These are phyloP conservation scores for Vigna trinervia DNA, from an alignment of 306 rosid genomes.

Conservation along the genomic window DNA sequence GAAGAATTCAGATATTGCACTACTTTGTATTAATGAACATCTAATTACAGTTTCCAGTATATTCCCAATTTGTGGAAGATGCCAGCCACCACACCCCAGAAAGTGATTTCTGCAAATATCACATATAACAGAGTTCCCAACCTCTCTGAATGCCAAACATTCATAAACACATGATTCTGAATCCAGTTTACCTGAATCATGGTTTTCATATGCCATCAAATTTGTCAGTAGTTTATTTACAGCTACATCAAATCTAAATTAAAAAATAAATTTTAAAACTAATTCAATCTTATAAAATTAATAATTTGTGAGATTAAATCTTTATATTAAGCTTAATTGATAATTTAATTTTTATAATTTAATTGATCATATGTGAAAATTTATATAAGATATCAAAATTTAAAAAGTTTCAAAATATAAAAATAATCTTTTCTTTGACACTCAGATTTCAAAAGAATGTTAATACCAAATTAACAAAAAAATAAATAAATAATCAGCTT, in stretches of 20 bases:
- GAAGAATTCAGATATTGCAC: background rate
- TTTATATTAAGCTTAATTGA: too few species aligned
- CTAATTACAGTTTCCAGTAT: constrained; percentile 73
- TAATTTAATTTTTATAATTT: too few species aligned
- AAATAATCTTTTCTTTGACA: too few species aligned
- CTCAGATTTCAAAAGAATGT: too few species aligned
- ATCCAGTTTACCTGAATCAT: constrained; percentile 78
- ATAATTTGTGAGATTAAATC: too few species aligned
- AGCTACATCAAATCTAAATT: background rate
- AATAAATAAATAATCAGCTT: too few species aligned
- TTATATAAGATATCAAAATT: too few species aligned
- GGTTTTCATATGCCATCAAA: constrained; percentile 19
- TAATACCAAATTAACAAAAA: too few species aligned
- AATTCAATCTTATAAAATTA: too few species aligned
- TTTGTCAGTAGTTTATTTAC: background rate
- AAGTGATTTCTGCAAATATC: constrained; percentile 80
- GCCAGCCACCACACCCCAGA: constrained; percentile 84
- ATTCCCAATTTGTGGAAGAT: constrained; percentile 79
- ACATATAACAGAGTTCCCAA: constrained; percentile 83
- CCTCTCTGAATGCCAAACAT: constrained; percentile 83
- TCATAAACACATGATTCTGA: constrained; percentile 65
- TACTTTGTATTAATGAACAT: background rate
- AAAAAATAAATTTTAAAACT: too few species aligned
- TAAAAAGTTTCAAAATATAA: too few species aligned
- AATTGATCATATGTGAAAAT: too few species aligned